These are phyloP conservation scores for Encephalitozoon cuniculi DNA, from an alignment of 371 early-diverging fungal species.

Conservation along the genomic window DNA sequence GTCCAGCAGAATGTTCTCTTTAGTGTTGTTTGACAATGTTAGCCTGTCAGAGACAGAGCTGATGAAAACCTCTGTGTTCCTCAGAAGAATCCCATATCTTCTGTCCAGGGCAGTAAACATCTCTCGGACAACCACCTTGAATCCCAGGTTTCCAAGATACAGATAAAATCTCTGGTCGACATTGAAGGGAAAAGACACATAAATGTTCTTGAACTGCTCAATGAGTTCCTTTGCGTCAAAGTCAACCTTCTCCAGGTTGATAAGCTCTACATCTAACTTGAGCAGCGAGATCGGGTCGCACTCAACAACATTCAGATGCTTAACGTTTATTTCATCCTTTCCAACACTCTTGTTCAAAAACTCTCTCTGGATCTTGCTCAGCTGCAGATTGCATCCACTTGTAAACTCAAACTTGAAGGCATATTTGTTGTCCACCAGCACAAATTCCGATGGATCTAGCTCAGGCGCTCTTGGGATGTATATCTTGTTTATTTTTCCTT, in stretches of 20 bases:
- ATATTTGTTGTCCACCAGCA: constrained; percentile 18
- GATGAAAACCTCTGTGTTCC: constrained; percentile 43
- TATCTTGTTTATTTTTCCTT: constrained; percentile 26
- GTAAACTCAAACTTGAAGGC: constrained; percentile 15
- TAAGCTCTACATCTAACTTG: constrained; percentile 24
- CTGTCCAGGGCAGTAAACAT: constrained; percentile 21
- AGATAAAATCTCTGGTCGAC: constrained; percentile 43
- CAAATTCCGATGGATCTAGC: constrained; percentile 17
- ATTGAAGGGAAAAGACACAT: constrained; percentile 47
- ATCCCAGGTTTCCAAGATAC: constrained; percentile 10
- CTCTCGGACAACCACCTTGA: constrained; percentile 38
- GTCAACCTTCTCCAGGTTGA: constrained; percentile 13
- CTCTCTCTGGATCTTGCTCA: constrained; percentile 46
- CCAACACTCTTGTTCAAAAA: constrained; percentile 33
- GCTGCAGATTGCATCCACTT: not conserved
- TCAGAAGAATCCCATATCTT: constrained; percentile 34
- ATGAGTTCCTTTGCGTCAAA: constrained; percentile 42
- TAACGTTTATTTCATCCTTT: constrained; percentile 18
- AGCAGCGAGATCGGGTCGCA: constrained; percentile 29
- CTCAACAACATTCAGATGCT: constrained; percentile 14
- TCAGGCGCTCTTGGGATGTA: constrained; percentile 14
- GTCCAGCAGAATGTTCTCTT: constrained; percentile 59
- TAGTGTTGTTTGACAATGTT: constrained; percentile 24
- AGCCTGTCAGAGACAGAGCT: constrained; percentile 26
- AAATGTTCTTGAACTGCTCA: constrained; percentile 12